Base-by-base conservation (phyloP, 208 protist species). In the Giardia muris region DNA sequence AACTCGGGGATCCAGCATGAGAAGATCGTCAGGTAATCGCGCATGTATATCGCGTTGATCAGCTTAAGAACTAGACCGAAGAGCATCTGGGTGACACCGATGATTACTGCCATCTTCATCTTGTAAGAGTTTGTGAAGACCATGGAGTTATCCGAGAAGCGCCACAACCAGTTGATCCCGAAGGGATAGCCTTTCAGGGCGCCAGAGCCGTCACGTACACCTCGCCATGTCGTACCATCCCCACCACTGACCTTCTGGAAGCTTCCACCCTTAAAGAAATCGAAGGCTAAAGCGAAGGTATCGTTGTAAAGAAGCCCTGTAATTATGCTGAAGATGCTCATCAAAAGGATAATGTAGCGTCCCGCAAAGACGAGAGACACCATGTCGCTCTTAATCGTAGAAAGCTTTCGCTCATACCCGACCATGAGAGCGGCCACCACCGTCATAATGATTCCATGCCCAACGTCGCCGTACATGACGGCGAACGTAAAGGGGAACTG, bases 401-500 rank as follows among this genome's bases (percentile, higher is more conserved):
- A 0, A 30, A 94, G 2, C 47, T 93, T 94, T 42, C 92, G 93
- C 46, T 93, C 89, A 22, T 92, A 46, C 0, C 92, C 19, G 46
- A 95, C 47, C 19, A 95, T 39, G 2, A 94, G 0, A 0, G 94
- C 30, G 47, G 93, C 87, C 42, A 89, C 39, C 22, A 95, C 19
- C 1, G 92, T 46, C 0, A 95, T 46, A 19, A 95, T 91, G 44
- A 94, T 47, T 0, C 98, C 98, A 95, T 99, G 98, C 47, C 97
- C 98, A 47, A 99, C 95, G 94, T 99, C 98, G 91, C 98, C 98
- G 95, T 98, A 99, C 98, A 99, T 99, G 90, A 99, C 96, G 89
- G 96, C 98, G 94, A 99, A 99, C 0, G 99, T 95, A 95, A 99
- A 99, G 44, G 98, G 98, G 95, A 99, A 99, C 47, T 97, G 99